Evolutionary conservation across 208 protist genomes (phyloP), one percentile per base, ranked within the genome.

Genomic region (Acanthamoeba triangularis): DNA sequence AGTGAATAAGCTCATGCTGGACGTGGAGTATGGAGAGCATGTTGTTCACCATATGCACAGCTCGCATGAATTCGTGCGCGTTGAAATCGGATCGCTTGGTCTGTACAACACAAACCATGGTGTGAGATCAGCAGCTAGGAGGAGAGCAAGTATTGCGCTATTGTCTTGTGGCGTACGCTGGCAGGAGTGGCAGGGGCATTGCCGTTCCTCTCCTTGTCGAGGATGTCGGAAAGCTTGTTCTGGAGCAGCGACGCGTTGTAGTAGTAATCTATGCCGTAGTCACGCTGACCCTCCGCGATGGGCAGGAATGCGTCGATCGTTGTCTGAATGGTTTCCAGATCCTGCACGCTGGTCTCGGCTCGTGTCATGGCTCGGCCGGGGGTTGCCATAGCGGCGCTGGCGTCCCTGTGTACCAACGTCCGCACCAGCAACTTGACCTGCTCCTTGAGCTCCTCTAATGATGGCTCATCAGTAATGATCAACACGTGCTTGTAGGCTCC

Each of bases 161-260:
- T 10, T 20, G 69, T 41, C 1, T 78, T 14, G 69, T 1, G 16
- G n/a, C 49, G 30, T 37, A 72, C 65, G n/a, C 10, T 28, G 18
- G 25, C 30, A n/a, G 65, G 65, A 30, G 65, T 72, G 65, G 65
- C 65, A 23, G 30, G 30, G n/a, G 4, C 30, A n/a, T 37, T n/a
- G 78, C 49, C 18, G 35, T n/a, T 80, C 78, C 37, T 47, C 78
- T 6, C 6, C 6, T 28, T 61, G 49, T 87, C 13, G 28, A 6
- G 65, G n/a, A 72, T 72, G 16, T 13, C 30, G 10, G 49, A 87
- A 25, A 87, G 49, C n/a, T 87, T 87, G n/a, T 54, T 35, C 41
- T 87, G 78, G 14, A 87, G 41, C 37, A 37, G n/a, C 41, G 37
- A 59, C 47, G 33, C 37, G 37, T 87, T 49, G 78, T 87, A 87